A percentile compares a stretch with the other conserved stretches of the same genome.
phyloP scores from a whole-genome alignment of 2,329 filamentous ascomycete genomes.

The Nigrospora osmanthi region DNA sequence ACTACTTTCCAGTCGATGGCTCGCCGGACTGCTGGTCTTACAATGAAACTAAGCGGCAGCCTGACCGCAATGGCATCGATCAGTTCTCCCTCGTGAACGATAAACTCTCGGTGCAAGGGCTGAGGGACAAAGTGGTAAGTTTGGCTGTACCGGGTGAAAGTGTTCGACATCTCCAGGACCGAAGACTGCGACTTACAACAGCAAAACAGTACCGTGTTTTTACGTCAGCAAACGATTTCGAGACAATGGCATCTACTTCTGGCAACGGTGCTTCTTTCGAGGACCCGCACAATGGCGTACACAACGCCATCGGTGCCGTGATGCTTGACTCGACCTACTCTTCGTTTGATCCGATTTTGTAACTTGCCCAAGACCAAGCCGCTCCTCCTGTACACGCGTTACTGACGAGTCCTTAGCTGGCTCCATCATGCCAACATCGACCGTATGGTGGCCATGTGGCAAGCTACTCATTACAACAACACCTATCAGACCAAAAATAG shows the following conservation, averaged over 20 bases:
- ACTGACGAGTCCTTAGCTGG: slow-evolving; percentile 23
- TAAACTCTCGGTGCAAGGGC: slow-evolving; percentile 18
- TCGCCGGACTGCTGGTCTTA: slow-evolving; percentile 18
- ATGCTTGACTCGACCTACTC: slow-evolving; percentile 26
- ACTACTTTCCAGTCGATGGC: slow-evolving; percentile 25
- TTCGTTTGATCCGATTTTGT: slow-evolving; percentile 40
- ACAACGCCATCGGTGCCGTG: slow-evolving; percentile 27
- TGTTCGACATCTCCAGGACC: slow-evolving; percentile 5
- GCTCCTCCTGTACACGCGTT: neutral
- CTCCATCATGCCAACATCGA: slow-evolving; percentile 52
- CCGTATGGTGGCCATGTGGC: slow-evolving; percentile 46
- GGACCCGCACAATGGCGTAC: slow-evolving; percentile 33
- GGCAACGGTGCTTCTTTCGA: slow-evolving; percentile 32
- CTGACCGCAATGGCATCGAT: slow-evolving; percentile 19
- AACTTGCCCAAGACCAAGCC: slow-evolving; percentile 8
- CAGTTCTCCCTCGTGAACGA: slow-evolving; percentile 31
- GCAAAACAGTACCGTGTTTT: slow-evolving; percentile 32
- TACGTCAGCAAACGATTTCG: slow-evolving; percentile 25
- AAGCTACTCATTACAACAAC: slow-evolving; percentile 27
- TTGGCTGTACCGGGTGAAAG: neutral
- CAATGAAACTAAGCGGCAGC: slow-evolving; percentile 32
- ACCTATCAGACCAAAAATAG: slow-evolving; percentile 19
- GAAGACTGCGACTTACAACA: too few species aligned
- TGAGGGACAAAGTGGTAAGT: slow-evolving; percentile 34
- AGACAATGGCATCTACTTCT: slow-evolving; percentile 31